Percentiles rank a stretch among this genome's conserved stretches.
Conservation (phyloP, 1,139 yeast species). For the Pichia sp. region DNA sequence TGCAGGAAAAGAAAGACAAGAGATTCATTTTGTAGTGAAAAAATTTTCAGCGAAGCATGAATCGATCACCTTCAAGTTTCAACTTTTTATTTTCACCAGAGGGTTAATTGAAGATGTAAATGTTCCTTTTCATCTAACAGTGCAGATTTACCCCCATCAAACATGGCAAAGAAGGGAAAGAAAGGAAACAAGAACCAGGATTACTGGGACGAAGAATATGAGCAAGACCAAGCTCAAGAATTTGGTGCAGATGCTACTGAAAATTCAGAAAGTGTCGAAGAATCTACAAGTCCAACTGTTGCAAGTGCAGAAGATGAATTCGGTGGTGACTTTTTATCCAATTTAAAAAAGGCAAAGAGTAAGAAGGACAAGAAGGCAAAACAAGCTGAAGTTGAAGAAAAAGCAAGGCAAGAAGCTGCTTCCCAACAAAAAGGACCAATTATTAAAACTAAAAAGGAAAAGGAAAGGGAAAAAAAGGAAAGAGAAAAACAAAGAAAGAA, state of each 20-base stretch:
- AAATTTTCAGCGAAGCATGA: not conserved
- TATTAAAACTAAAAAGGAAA: conserved; percentile 89
- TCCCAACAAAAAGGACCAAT: conserved; percentile 45
- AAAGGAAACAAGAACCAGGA: conserved; percentile 46
- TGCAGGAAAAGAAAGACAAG: not conserved
- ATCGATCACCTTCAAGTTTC: not conserved
- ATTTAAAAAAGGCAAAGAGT: conserved; percentile 71
- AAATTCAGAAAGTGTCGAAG: conserved; percentile 22
- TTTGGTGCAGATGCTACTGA: conserved; percentile 25
- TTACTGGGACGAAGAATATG: conserved; percentile 78
- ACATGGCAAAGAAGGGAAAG: conserved; percentile 40
- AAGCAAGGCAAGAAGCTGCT: conserved; percentile 32
- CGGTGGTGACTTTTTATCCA: conserved; percentile 69
- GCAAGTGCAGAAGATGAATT: conserved; percentile 41
- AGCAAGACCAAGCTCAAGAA: conserved; percentile 50
- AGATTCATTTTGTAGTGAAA: not conserved
- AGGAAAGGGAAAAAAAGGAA: conserved; percentile 96
- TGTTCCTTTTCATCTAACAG: not conserved
- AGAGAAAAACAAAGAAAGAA: conserved; percentile 92
- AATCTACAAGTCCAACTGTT: conserved; percentile 23
- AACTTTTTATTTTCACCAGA: too few relatives aligned
- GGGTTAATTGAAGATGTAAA: not conserved
- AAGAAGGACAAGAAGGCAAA: conserved; percentile 38
- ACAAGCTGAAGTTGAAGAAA: conserved; percentile 33
- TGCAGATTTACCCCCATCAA: not conserved